phyloP scores from a whole-genome alignment of 2,329 filamentous ascomycete species.

The Ophiostoma angusticollis region DNA sequence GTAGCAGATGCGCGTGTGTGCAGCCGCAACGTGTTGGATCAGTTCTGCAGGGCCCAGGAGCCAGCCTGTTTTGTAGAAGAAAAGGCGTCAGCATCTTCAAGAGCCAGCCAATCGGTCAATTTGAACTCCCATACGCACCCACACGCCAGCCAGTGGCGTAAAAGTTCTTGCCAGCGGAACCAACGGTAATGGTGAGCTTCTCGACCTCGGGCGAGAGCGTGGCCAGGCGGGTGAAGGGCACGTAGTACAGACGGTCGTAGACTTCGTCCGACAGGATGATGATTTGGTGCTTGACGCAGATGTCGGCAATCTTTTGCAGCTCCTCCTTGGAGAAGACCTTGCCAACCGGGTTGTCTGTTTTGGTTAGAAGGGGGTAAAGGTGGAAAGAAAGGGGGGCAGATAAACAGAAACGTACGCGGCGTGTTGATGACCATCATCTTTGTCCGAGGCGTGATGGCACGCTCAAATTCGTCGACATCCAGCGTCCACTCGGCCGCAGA shows the following conservation, averaged over 20 bases:
- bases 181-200: conserved; percentile 79
- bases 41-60: conserved; percentile 79
- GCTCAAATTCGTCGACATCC: conserved; percentile 70
- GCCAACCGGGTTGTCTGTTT: conserved; percentile 76
- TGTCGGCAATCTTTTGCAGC: conserved; percentile 68
- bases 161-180: conserved; percentile 95
- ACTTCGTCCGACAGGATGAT: conserved; percentile 89
- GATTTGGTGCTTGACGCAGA: conserved; percentile 86
- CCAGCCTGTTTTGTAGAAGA: conserved; percentile 44
- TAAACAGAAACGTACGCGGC: conserved; percentile 32
- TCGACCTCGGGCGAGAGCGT: conserved; percentile 86
- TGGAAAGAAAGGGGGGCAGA: neutral
- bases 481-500: conserved; percentile 82
- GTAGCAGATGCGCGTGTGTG: conserved; percentile 94
- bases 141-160: conserved; percentile 97
- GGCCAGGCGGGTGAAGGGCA: conserved; percentile 84
- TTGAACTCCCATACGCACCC: no score
- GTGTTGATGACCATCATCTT: conserved; percentile 94
- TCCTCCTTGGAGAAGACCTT: conserved; percentile 86
- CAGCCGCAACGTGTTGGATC: conserved; percentile 81
- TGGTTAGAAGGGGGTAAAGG: conserved; percentile 9
- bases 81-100: no score
- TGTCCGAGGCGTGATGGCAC: conserved; percentile 69
- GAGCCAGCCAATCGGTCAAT: no score
- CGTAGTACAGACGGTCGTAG: conserved; percentile 91